Percentiles rank a stretch among this genome's conserved stretches.
phyloP scores from a whole-genome alignment of 2,329 filamentous ascomycete species.

The Talaromyces atroroseus region DNA sequence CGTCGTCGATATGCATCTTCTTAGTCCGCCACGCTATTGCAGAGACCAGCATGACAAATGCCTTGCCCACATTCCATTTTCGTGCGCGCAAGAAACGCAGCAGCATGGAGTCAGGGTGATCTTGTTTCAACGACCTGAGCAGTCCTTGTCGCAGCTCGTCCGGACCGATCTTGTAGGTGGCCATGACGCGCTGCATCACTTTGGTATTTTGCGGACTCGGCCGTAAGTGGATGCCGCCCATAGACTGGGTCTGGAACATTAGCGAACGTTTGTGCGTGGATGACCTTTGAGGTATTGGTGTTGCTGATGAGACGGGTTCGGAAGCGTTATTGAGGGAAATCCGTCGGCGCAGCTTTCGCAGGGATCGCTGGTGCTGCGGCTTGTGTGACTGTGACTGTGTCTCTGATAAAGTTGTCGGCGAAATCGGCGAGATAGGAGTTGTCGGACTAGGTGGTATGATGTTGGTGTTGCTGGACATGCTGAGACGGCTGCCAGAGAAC shows the following conservation, averaged over 20 bases:
- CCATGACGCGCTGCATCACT: slow-evolving; percentile 70
- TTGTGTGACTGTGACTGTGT: neutral
- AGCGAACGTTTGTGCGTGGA: slow-evolving; percentile 11
- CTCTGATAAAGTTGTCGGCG: neutral
- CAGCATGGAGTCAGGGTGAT: slow-evolving; percentile 79
- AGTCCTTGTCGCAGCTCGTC: slow-evolving; percentile 72
- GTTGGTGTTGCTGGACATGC: slow-evolving; percentile 3
- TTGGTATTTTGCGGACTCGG: slow-evolving; percentile 53
- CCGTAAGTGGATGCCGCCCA: slow-evolving; percentile 25
- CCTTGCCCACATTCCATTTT: slow-evolving; percentile 90
- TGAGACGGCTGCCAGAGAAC: slow-evolving; percentile 3
- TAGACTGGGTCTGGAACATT: slow-evolving; percentile 17
- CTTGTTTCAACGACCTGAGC: slow-evolving; percentile 87
- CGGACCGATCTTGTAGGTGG: slow-evolving; percentile 58
- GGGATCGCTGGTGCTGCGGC: slow-evolving; percentile 2
- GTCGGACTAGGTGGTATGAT: slow-evolving; percentile 1
- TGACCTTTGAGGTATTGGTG: neutral
- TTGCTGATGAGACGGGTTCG: neutral
- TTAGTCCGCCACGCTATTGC: slow-evolving; percentile 82
- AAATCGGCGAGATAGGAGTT: neutral
- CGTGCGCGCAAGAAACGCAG: slow-evolving; percentile 75
- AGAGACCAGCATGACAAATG: slow-evolving; percentile 83
- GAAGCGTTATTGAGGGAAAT: slow-evolving; percentile 6
- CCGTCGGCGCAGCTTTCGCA: slow-evolving; percentile 7
- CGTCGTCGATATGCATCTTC: slow-evolving; percentile 79